Conservation (phyloP, 352 stramenopile species). For the Phytophthora capsici region DNA sequence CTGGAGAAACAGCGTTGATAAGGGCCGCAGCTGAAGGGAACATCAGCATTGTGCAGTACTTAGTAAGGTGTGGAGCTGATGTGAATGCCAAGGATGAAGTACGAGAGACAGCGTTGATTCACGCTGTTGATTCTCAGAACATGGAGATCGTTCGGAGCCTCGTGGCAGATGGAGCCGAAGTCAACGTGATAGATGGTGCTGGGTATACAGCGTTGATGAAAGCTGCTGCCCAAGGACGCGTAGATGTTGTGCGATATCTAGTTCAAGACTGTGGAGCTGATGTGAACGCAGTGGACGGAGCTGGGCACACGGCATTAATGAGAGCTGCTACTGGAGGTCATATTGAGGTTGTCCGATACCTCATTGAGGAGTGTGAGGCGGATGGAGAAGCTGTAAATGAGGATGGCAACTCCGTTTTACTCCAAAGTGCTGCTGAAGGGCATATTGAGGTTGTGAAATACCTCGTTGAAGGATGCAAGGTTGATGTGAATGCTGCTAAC, state of each 20-base stretch:
- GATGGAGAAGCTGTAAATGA: not conserved
- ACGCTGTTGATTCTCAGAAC: too few relatives aligned
- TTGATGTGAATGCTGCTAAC: not conserved
- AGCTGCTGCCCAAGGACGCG: not conserved
- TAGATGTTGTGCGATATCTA: not conserved
- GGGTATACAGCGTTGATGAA: slow-evolving; percentile 3
- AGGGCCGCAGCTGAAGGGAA: too few relatives aligned
- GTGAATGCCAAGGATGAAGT: too few relatives aligned
- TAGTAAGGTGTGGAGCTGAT: too few relatives aligned
- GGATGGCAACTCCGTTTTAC: not conserved
- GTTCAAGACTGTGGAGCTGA: not conserved
- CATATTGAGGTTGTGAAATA: not conserved
- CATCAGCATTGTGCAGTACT: too few relatives aligned
- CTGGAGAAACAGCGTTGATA: too few relatives aligned
- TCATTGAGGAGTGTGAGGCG: not conserved
- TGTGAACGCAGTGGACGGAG: not conserved
- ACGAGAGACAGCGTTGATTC: too few relatives aligned
- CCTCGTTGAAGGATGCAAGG: slow-evolving; percentile 5
- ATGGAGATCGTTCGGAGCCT: slow-evolving; percentile 2
- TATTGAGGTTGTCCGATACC: not conserved
- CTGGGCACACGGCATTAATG: not conserved
- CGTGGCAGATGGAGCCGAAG: not conserved
- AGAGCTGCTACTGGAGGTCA: not conserved
- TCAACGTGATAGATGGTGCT: not conserved
- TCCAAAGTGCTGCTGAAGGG: not conserved